A percentile compares a stretch with the other conserved stretches of the same genome.
phyloP scores from a whole-genome alignment of 2,329 filamentous ascomycete genomes.

The Fusarium nelsonii region DNA sequence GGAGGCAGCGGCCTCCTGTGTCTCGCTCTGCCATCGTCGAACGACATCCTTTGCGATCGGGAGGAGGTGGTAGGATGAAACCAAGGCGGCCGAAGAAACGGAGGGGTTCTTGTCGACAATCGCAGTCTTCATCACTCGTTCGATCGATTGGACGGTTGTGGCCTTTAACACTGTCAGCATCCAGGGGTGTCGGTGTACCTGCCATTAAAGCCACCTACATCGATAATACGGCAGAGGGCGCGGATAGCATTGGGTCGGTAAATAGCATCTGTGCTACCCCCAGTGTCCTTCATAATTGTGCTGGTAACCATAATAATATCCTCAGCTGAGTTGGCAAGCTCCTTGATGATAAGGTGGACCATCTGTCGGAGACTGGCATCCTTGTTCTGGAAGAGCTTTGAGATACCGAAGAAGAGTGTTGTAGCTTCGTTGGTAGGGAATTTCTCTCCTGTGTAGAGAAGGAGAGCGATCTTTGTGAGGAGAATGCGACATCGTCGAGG shows the following conservation, averaged over 20 bases:
- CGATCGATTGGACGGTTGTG: slow-evolving; percentile 96
- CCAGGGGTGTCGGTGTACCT: slow-evolving; percentile 37
- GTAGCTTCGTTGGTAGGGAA: slow-evolving; percentile 98
- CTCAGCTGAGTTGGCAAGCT: slow-evolving; percentile 93
- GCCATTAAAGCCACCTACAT: slow-evolving; percentile 68
- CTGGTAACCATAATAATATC: slow-evolving; percentile 99
- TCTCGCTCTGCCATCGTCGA: slow-evolving; percentile 97
- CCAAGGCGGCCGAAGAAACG: slow-evolving; percentile 93
- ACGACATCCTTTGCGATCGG: slow-evolving; percentile 97
- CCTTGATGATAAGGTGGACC: slow-evolving; percentile 98
- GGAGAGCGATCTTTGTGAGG: slow-evolving; percentile 94
- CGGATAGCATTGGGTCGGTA: slow-evolving; percentile 97
- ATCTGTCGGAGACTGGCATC: slow-evolving; percentile 98
- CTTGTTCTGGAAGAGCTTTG: slow-evolving; percentile 99
- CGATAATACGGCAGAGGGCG: slow-evolving; percentile 95
- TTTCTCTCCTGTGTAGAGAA: slow-evolving; percentile 95
- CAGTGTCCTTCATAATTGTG: slow-evolving; percentile 99
- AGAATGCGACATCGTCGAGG: slow-evolving; percentile 97
- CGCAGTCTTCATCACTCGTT: slow-evolving; percentile 98
- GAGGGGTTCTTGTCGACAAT: slow-evolving; percentile 99
- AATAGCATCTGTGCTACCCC: slow-evolving; percentile 91
- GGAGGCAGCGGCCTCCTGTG: slow-evolving; percentile 93
- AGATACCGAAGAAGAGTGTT: slow-evolving; percentile 98
- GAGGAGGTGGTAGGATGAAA: slow-evolving; percentile 97
- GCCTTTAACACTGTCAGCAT: slow-evolving; percentile 67